Conservation (phyloP, 352 stramenopile genomes). For the Phytopythium sindhum region DNA sequence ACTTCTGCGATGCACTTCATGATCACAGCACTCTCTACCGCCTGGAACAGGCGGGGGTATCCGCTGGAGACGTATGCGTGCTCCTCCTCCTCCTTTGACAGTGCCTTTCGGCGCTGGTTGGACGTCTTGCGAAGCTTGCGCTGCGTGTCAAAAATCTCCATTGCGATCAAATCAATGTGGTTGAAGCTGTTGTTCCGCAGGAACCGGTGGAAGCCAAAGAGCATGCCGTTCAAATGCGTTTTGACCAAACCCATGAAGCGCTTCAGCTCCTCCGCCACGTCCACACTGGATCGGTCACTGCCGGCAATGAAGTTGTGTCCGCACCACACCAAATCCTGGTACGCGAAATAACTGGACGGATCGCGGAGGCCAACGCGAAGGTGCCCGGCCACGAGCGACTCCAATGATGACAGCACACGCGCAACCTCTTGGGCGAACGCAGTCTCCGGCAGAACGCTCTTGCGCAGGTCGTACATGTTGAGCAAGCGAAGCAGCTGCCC, state of each 20-base stretch:
- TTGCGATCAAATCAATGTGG: conserved; percentile 60
- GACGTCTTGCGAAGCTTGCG: conserved; percentile 43
- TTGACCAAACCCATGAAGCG: conserved; percentile 50
- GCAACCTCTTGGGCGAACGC: conserved; percentile 22
- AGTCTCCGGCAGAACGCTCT: neutral
- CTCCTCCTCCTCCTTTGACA: conserved; percentile 36
- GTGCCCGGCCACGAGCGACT: conserved; percentile 52
- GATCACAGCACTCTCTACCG: conserved; percentile 46
- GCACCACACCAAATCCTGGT: conserved; percentile 87
- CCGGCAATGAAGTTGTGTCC: conserved; percentile 49
- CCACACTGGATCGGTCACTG: conserved; percentile 8
- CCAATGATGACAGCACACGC: conserved; percentile 35
- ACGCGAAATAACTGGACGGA: conserved; percentile 64
- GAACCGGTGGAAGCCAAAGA: conserved; percentile 77
- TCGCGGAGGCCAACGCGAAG: conserved; percentile 54
- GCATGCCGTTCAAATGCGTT: conserved; percentile 59
- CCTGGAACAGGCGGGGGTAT: conserved; percentile 57
- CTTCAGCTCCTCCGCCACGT: conserved; percentile 31
- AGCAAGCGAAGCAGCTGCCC: conserved; percentile 48
- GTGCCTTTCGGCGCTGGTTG: conserved; percentile 14
- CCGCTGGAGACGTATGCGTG: conserved; percentile 38
- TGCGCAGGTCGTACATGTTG: conserved; percentile 41
- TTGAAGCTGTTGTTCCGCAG: conserved; percentile 82
- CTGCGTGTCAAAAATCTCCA: conserved; percentile 73
- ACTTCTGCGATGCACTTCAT: conserved; percentile 61